Evolutionary conservation across 192 early-diverging fungal genomes (phyloP).

Genomic region (Coemansia sp.): DNA sequence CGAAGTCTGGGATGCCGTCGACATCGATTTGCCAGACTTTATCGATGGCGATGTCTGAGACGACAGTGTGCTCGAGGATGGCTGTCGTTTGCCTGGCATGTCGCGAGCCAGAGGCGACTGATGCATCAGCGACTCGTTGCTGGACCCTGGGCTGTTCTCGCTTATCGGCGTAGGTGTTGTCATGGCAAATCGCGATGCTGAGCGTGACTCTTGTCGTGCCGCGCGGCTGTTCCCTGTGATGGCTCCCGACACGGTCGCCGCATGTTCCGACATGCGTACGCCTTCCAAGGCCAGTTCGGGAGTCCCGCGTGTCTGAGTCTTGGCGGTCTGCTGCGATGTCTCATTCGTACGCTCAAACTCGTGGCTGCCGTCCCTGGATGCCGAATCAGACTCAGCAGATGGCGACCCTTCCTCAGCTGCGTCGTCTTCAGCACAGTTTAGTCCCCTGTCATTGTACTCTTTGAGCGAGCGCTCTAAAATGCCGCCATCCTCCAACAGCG

Average conservation of each 20-base stretch:
- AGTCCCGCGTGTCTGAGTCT: not conserved
- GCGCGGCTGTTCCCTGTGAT: conserved; percentile 9
- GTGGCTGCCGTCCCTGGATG: not conserved
- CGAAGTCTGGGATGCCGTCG: not conserved
- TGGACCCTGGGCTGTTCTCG: conserved; percentile 18
- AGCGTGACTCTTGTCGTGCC: conserved; percentile 6
- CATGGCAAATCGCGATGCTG: conserved; percentile 18
- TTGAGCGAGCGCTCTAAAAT: conserved; percentile 58
- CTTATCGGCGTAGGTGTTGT: conserved; percentile 20
- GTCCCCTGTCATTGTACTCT: conserved; percentile 29
- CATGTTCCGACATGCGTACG: not conserved
- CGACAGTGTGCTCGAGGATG: not conserved
- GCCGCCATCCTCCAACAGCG: conserved; percentile 56
- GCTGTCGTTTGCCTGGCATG: conserved; percentile 4
- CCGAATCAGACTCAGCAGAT: not conserved
- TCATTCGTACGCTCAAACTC: not conserved
- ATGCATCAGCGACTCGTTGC: conserved; percentile 14
- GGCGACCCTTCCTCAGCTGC: conserved; percentile 1
- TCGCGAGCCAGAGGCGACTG: not conserved
- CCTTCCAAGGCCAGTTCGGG: not conserved
- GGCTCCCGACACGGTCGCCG: not conserved
- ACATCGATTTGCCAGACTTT: conserved; percentile 25
- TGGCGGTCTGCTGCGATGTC: not conserved
- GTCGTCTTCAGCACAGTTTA: conserved; percentile 9
- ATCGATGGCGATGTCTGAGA: conserved; percentile 9